Evolutionary conservation across 805 yeast species (phyloP).

Genomic region (Zygoascus flipseniorum): DNA sequence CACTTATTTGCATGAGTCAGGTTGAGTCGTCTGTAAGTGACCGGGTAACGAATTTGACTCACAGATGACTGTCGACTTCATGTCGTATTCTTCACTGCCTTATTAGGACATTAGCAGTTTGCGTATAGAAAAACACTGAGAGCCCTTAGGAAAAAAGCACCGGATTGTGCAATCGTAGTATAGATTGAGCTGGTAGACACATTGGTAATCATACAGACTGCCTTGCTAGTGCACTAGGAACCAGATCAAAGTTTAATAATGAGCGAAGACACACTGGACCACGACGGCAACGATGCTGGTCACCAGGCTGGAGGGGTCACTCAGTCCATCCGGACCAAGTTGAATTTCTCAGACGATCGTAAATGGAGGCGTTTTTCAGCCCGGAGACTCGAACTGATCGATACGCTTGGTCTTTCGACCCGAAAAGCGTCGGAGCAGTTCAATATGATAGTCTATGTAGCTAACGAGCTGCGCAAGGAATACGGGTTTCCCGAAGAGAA

Average conservation of each 20-base stretch:
- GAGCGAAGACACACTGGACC: not conserved
- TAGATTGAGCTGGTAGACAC: too few relatives aligned
- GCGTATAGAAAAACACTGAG: too few relatives aligned
- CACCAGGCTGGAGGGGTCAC: slow-evolving; percentile 36
- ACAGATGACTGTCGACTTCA: not conserved
- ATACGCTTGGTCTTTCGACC: slow-evolving; percentile 50
- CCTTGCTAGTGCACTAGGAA: too few relatives aligned
- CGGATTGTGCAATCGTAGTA: too few relatives aligned
- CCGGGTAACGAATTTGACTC: not conserved
- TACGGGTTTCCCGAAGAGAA: slow-evolving; percentile 57
- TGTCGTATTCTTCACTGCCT: too few relatives aligned
- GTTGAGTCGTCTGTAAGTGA: not conserved
- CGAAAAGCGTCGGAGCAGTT: slow-evolving; percentile 93
- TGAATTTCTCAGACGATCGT: slow-evolving; percentile 72
- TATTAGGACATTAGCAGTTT: too few relatives aligned
- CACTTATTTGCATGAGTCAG: not conserved
- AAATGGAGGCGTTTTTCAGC: slow-evolving; percentile 90
- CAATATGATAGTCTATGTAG: slow-evolving; percentile 67
- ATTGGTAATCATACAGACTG: too few relatives aligned
- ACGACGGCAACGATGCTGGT: not conserved
- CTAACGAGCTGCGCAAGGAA: slow-evolving; percentile 66
- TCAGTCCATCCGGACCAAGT: slow-evolving; percentile 47
- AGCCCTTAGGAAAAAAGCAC: too few relatives aligned
- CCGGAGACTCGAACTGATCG: slow-evolving; percentile 80
- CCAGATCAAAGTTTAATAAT: not conserved